Conservation (phyloP, 257 asterid genomes). For the Solanum chilense region DNA sequence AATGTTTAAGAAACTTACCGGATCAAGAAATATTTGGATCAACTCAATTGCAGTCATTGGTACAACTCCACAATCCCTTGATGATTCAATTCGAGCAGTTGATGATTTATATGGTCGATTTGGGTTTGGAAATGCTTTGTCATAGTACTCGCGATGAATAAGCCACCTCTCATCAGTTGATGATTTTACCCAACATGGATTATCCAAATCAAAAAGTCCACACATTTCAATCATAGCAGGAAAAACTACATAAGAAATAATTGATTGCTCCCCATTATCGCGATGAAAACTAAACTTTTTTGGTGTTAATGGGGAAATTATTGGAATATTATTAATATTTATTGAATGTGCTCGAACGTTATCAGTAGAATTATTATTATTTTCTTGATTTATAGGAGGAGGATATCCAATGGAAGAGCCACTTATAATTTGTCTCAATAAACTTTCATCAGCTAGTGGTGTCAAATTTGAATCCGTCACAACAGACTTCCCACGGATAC, state of each 20-base stretch:
- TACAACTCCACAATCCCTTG: conserved; percentile 48
- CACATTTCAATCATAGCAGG: conserved; percentile 48
- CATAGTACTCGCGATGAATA: conserved; percentile 38
- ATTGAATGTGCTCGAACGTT: neutral
- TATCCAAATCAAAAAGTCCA: conserved; percentile 36
- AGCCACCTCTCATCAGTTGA: conserved; percentile 23
- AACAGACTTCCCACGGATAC: conserved; percentile 15
- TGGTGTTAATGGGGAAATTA: neutral
- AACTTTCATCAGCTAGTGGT: neutral
- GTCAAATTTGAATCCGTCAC: neutral
- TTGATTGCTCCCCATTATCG: conserved; percentile 19
- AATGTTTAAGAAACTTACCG: conserved; percentile 13
- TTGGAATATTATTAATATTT: neutral
- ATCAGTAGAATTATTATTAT: neutral
- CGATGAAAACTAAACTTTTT: neutral
- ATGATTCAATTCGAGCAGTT: conserved; percentile 48
- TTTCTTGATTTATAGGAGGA: neutral
- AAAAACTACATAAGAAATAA: conserved; percentile 19
- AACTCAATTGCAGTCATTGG: conserved; percentile 33
- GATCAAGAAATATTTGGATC: conserved; percentile 44
- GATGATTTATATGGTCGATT: conserved; percentile 15
- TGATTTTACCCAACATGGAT: conserved; percentile 50
- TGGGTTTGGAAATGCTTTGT: conserved; percentile 31
- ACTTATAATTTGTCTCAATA: conserved; percentile 9
- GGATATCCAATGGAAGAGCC: neutral